phyloP scores from a whole-genome alignment of 352 stramenopile species.

The Globisporangium nodosum region DNA sequence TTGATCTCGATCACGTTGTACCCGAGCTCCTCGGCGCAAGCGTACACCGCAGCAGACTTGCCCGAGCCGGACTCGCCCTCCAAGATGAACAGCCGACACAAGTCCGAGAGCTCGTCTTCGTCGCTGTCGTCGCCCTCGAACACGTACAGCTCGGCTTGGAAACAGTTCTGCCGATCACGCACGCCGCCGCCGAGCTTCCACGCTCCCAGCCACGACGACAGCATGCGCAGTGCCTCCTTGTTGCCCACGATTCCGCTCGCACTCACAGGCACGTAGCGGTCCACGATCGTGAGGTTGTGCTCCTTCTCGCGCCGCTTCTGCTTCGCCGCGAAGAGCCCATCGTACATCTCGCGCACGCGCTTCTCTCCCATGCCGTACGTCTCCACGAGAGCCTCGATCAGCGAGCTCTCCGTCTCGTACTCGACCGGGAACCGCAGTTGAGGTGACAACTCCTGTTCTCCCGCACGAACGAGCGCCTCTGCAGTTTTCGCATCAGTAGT shows the following conservation, averaged over 20 bases:
- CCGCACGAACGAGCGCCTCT: not conserved
- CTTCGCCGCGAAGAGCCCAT: conserved; percentile 34
- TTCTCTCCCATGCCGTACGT: conserved; percentile 46
- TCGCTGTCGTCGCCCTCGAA: conserved; percentile 63
- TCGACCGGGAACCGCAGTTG: conserved; percentile 4
- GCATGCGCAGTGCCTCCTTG: conserved; percentile 43
- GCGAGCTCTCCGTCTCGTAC: conserved; percentile 22
- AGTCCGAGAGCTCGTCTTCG: conserved; percentile 36
- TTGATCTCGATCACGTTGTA: conserved; percentile 87
- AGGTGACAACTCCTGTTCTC: not conserved
- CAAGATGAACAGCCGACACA: conserved; percentile 72
- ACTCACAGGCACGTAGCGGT: conserved; percentile 55
- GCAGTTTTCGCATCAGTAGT: not conserved
- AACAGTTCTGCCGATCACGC: conserved; percentile 35
- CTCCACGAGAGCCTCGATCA: conserved; percentile 55
- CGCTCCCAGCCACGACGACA: conserved; percentile 65
- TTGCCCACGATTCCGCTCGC: conserved; percentile 66
- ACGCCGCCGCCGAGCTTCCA: conserved; percentile 62
- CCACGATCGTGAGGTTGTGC: conserved; percentile 59
- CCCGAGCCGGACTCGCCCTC: conserved; percentile 61
- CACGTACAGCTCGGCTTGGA: conserved; percentile 56
- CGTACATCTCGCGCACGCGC: conserved; percentile 44
- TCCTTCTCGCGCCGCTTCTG: conserved; percentile 38
- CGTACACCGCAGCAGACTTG: conserved; percentile 78
- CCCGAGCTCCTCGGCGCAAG: conserved; percentile 71